Base-by-base conservation (phyloP, 2,329 filamentous ascomycete genomes). In the Epichloe brachyelytri region DNA sequence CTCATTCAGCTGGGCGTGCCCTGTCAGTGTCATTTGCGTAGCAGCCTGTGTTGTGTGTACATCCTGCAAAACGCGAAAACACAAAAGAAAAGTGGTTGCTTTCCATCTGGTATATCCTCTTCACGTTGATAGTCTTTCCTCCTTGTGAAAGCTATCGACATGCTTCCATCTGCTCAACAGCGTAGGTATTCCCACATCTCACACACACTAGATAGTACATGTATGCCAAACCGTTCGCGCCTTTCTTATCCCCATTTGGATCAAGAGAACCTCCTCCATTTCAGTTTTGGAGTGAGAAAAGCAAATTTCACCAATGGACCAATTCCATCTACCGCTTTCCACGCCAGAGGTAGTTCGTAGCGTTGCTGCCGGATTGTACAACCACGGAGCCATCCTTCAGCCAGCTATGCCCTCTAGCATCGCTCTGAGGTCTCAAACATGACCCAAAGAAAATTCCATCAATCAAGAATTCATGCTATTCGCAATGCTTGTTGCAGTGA, bases 161-260 rank as follows among this genome's bases (percentile, higher is more conserved):
- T 26, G 17, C 49, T 30, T 30, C 38, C 38, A 37, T 17, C 46
- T 38, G 46, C 20, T 39, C 33, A 34, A 43, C 44, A 41, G 47
- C 22, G 22, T 46, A 50, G 22, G 46, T 33, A 17, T 51, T 38
- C 14, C 48, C 48, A 46, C 43, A 36, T 44, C 36, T 43, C 17
- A 26, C 46, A 48, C 15, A 33, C 34, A 45, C 34, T 51, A 51
- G 20, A 52, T 46, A 49, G 22, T 54, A 53, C 48, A 54, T 46
- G 43, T 46, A 46, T 34, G 26, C 46, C 19, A 38, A 36, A 45
- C 53, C 48, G 34, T 43, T 22, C 41, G 49, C 51, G 46, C 51
- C 46, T 38, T 36, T 36, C 46, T 30, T 12, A 20, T 8, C 33
- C 22, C 26, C 17, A 1, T 20, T 12, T n/a, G 39, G 1, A 14